Evolutionary conservation across 2,329 filamentous ascomycete species (phyloP).

Genomic region (Claviceps purpurea): DNA sequence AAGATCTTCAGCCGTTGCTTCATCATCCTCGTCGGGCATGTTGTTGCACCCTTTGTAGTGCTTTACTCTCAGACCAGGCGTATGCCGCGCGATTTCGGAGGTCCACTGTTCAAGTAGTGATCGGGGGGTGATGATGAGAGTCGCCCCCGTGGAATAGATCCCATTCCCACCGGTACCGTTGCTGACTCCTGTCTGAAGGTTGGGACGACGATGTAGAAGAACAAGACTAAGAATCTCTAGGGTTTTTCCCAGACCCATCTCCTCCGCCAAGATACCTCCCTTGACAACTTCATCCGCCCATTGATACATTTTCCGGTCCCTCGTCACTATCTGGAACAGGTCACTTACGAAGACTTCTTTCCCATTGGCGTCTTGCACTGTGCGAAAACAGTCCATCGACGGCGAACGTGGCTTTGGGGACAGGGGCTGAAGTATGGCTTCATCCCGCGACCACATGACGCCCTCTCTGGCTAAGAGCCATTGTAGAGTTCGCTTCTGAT

Average conservation of each 20-base stretch:
- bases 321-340: slow-evolving; percentile 45
- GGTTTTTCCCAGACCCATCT: slow-evolving; percentile 77
- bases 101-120: slow-evolving; percentile 49
- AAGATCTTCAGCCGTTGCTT: slow-evolving; percentile 30
- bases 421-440: slow-evolving; percentile 10
- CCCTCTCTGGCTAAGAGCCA: slow-evolving; percentile 60
- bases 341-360: slow-evolving; percentile 43
- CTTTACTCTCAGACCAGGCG: slow-evolving; percentile 41
- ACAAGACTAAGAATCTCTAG: slow-evolving; percentile 62
- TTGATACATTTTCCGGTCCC: slow-evolving; percentile 31
- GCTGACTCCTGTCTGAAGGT: neutral
- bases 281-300: slow-evolving; percentile 27
- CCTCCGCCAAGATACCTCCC: slow-evolving; percentile 60
- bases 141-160: slow-evolving; percentile 39
- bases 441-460: slow-evolving; percentile 28
- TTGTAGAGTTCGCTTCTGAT: slow-evolving; percentile 55
- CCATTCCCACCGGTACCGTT: slow-evolving; percentile 23
- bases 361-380: slow-evolving; percentile 20
- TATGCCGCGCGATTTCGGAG: slow-evolving; percentile 43
- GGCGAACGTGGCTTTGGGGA: neutral
- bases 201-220: slow-evolving; percentile 36
- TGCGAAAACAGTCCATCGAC: slow-evolving; percentile 17
- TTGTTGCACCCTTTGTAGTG: slow-evolving; percentile 40
- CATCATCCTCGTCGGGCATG: slow-evolving; percentile 21
- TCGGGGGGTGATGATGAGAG: slow-evolving; percentile 47